Evolutionary conservation across 148 eudicot species (phyloP).

Genomic region (Nyssa sinensis): DNA sequence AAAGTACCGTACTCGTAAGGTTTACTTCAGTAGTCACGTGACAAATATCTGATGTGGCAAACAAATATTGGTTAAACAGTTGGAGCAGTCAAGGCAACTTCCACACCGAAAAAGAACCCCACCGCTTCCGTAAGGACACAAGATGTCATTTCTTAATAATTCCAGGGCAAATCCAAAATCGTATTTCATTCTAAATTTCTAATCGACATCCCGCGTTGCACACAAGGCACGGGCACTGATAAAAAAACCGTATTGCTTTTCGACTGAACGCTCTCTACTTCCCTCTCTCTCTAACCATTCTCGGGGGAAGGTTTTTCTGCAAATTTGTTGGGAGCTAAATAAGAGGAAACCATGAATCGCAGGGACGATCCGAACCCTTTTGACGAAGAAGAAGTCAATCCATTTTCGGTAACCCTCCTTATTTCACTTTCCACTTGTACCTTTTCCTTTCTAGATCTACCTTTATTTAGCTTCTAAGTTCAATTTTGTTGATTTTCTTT

Average conservation of each 20-base stretch:
- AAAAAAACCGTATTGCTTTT: no score
- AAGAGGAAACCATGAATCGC: slow-evolving; percentile 38
- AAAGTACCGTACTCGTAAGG: no score
- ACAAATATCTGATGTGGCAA: neutral
- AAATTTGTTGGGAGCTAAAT: slow-evolving; percentile 1
- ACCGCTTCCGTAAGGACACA: neutral
- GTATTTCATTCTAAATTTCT: neutral
- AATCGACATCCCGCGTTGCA: neutral
- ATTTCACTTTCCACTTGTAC: neutral
- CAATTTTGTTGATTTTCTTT: no score
- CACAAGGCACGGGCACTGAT: no score
- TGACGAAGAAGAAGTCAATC: slow-evolving; percentile 79
- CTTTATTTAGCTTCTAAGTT: neutral
- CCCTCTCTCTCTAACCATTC: slow-evolving; percentile 6
- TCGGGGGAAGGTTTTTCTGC: slow-evolving; percentile 14
- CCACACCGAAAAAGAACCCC: neutral
- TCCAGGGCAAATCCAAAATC: neutral
- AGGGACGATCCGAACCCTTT: slow-evolving; percentile 50
- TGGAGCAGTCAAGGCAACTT: neutral
- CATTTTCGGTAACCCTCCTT: slow-evolving; percentile 58
- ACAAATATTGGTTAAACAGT: neutral
- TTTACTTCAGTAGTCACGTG: no score
- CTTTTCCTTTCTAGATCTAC: slow-evolving; percentile 4
- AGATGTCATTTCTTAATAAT: neutral
- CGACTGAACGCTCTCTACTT: no score